Base-by-base conservation (phyloP, 176 grass and related monocot species). In the Hsuehochloa calcarea region DNA sequence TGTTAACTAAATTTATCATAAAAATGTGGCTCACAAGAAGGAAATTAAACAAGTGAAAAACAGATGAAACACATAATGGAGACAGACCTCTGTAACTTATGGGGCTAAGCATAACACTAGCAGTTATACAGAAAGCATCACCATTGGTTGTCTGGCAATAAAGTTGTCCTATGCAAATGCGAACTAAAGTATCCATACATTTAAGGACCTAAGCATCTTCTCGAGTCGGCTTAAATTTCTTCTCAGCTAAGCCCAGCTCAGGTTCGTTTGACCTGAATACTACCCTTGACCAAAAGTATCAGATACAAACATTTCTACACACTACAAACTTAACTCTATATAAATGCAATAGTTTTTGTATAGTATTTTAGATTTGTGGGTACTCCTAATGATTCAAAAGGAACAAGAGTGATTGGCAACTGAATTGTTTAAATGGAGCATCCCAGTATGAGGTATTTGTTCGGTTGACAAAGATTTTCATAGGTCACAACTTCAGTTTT, bases 1-100 rank as follows among this genome's bases (percentile, higher is more conserved):
- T 46, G 31, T 68, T 63, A 89, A 31, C 20, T 51, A 87, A 68
- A 55, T 74, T 69, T 65, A 72, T 74, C 64, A 77, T 64, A 72
- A 22, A 49, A 76, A 6, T 31, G 65, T 65, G 39, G 25, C 26
- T 19, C 13, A 35, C 26, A 65, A 41, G 17, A 9, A 46, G 73
- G 65, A 81, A 86, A 72, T 41, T 7, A 25, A 63, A 59, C 2
- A 72, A 27, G 11, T 8, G 41, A 4, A 66, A 49, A 72, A 65
- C 6, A 5, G 2, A 81, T 26, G 37, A 79, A 70, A 38, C 6
- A 61, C 54, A 49, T 39, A 27, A 81, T 56, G 43, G 26, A 44
- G 26, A 80, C 23, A 45, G 22, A 65, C 20, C 1, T 56, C 35
- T 44, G 23, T 37, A 52, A 64, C 23, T 70, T 72, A 40, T 0